Evolutionary conservation across 257 asterid species (phyloP).

Genomic region (Solanum corneliomulleri): DNA sequence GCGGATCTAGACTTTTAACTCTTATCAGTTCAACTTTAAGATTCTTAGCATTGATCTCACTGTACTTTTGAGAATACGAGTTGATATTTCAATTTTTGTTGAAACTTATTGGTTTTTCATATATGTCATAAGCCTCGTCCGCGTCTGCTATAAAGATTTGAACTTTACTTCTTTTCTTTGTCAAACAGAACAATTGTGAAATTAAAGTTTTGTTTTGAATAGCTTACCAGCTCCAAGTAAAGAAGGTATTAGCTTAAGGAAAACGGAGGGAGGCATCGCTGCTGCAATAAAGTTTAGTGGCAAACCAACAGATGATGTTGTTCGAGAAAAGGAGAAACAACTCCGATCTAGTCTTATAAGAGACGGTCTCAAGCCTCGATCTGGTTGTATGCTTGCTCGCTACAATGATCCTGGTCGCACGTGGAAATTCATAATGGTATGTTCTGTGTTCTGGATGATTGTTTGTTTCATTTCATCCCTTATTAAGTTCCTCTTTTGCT

Average conservation of each 20-base stretch:
- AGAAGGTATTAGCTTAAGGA: conserved; percentile 48
- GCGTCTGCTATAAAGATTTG: not conserved
- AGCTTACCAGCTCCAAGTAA: conserved; percentile 74
- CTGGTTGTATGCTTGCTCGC: conserved; percentile 71
- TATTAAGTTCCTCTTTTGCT: not conserved
- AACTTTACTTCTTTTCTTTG: not conserved
- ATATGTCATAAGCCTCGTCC: not conserved
- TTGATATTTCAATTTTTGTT: not conserved
- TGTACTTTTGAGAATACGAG: not conserved
- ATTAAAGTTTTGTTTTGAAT: not conserved
- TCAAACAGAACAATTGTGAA: not conserved
- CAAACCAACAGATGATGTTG: conserved; percentile 54
- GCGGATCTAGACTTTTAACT: not conserved
- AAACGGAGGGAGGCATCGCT: conserved; percentile 71
- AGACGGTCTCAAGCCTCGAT: conserved; percentile 49
- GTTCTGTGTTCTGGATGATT: not conserved
- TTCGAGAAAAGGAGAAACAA: conserved; percentile 48
- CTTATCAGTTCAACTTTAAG: not conserved
- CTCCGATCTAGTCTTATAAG: conserved; percentile 29
- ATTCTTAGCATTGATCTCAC: not conserved
- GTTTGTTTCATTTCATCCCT: not conserved
- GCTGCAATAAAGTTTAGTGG: conserved; percentile 83
- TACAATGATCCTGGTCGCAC: conserved; percentile 91
- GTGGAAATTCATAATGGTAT: conserved; percentile 59
- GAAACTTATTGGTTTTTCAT: not conserved